These are phyloP conservation scores for Globisporangium ultimum DNA, from an alignment of 352 stramenopile species.

Conservation along the genomic window DNA sequence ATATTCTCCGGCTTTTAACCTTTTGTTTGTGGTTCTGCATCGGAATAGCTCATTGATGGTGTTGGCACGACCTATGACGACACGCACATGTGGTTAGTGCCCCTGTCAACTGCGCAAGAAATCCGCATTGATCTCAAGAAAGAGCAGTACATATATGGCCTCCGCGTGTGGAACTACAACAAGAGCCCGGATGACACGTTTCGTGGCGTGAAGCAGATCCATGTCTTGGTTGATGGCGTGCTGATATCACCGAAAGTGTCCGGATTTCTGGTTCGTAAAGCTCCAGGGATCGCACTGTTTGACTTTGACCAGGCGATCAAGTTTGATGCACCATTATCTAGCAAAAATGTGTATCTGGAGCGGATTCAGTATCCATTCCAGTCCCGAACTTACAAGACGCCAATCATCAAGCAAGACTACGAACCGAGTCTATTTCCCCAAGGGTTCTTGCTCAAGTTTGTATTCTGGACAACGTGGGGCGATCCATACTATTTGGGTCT, in stretches of 20 bases:
- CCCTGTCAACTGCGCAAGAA: slow-evolving; percentile 39
- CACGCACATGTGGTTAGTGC: slow-evolving; percentile 89
- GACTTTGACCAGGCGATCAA: slow-evolving; percentile 71
- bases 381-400: slow-evolving; percentile 60
- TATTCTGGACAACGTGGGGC: slow-evolving; percentile 79
- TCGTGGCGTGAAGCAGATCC: slow-evolving; percentile 64
- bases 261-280: slow-evolving; percentile 77
- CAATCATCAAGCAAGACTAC: slow-evolving; percentile 83
- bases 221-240: slow-evolving; percentile 41
- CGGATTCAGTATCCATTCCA: slow-evolving; percentile 41
- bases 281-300: slow-evolving; percentile 59
- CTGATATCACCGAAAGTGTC: slow-evolving; percentile 48
- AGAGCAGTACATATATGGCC: slow-evolving; percentile 48
- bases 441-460: slow-evolving; percentile 83
- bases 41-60: slow-evolving; percentile 71
- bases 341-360: slow-evolving; percentile 22
- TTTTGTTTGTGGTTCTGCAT: neutral
- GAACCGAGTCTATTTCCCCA: slow-evolving; percentile 77
- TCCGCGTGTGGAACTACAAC: slow-evolving; percentile 86
- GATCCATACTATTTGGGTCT: slow-evolving; percentile 84
- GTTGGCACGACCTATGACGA: slow-evolving; percentile 82
- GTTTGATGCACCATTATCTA: slow-evolving; percentile 17
- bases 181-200: slow-evolving; percentile 69
- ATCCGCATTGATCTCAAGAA: slow-evolving; percentile 60
- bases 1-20: too few species aligned